Conservation (phyloP, 805 yeast genomes). For the Brettanomyces nanus region DNA sequence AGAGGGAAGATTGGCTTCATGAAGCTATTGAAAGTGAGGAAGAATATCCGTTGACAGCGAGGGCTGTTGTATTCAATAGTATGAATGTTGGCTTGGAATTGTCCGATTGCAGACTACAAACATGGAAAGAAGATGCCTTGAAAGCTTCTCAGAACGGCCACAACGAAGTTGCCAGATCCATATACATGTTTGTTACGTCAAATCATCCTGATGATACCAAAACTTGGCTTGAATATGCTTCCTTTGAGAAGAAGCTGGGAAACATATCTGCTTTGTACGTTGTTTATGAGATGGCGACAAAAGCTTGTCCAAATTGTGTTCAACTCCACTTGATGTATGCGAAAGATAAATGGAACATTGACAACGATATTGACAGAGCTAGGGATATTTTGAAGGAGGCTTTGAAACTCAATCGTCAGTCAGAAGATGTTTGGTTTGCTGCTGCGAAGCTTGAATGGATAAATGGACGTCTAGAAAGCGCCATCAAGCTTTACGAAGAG, state of each 20-base stretch:
- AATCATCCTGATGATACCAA: conserved; percentile 37
- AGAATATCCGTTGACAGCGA: conserved; percentile 39
- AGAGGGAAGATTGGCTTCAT: conserved; percentile 43
- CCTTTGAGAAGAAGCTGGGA: conserved; percentile 25
- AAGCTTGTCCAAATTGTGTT: conserved; percentile 39
- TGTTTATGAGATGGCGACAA: conserved; percentile 47
- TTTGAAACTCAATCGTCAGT: conserved; percentile 31
- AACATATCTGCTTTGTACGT: conserved; percentile 26
- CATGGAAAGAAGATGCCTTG: conserved; percentile 25
- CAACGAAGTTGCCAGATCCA: conserved; percentile 35
- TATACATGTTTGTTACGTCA: conserved; percentile 38
- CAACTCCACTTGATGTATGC: conserved; percentile 62
- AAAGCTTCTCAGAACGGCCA: conserved; percentile 17
- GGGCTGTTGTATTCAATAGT: conserved; percentile 40
- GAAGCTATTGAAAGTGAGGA: conserved; percentile 48
- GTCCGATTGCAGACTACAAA: neutral
- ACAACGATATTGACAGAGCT: conserved; percentile 42
- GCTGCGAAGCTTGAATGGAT: conserved; percentile 55
- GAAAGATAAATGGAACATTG: conserved; percentile 51
- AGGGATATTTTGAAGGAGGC: conserved; percentile 45
- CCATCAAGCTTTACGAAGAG: conserved; percentile 28
- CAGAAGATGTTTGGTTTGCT: conserved; percentile 62
- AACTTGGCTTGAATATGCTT: conserved; percentile 42
- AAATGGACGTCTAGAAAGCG: conserved; percentile 28
- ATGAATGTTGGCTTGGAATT: neutral